These are phyloP conservation scores for Blastosporella zonata DNA, from an alignment of 1,284 basidiomycete genomes.

Conservation along the genomic window DNA sequence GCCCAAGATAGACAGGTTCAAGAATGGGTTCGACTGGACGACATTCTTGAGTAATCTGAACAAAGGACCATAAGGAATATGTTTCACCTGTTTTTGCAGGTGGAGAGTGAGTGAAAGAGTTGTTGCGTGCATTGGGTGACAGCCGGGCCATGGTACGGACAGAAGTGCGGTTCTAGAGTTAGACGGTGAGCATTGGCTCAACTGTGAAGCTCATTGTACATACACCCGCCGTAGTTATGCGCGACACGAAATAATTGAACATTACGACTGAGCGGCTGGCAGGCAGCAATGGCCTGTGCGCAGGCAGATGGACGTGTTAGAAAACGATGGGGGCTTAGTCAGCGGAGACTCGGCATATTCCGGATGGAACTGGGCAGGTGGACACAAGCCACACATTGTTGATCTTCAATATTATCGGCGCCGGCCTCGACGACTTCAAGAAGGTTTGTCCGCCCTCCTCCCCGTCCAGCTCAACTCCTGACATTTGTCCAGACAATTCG, in stretches of 20 bases:
- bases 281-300: background rate
- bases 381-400: conserved; percentile 33
- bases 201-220: background rate
- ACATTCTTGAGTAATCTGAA: background rate
- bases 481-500: conserved; percentile 4
- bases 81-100: conserved; percentile 15
- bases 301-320: conserved; percentile 8
- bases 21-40: conserved; percentile 37
- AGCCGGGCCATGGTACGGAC: conserved; percentile 16
- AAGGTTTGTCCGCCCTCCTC: conserved; percentile 29
- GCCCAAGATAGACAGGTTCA: conserved; percentile 54
- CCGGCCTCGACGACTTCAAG: conserved; percentile 42
- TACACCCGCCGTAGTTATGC: conserved; percentile 7
- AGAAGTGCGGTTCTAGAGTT: background rate
- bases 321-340: conserved; percentile 24
- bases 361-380: conserved; percentile 37
- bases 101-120: conserved; percentile 2
- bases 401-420: conserved; percentile 29
- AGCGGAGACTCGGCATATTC: conserved; percentile 31
- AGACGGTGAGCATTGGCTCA: background rate
- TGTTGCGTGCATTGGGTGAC: background rate
- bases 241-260: conserved; percentile 6
- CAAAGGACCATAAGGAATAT: background rate
- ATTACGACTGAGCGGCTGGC: conserved; percentile 8
- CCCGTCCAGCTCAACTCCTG: conserved; percentile 8